These are phyloP conservation scores for Daldinia caldariorum DNA, from an alignment of 495 filamentous ascomycete species.

Conservation along the genomic window DNA sequence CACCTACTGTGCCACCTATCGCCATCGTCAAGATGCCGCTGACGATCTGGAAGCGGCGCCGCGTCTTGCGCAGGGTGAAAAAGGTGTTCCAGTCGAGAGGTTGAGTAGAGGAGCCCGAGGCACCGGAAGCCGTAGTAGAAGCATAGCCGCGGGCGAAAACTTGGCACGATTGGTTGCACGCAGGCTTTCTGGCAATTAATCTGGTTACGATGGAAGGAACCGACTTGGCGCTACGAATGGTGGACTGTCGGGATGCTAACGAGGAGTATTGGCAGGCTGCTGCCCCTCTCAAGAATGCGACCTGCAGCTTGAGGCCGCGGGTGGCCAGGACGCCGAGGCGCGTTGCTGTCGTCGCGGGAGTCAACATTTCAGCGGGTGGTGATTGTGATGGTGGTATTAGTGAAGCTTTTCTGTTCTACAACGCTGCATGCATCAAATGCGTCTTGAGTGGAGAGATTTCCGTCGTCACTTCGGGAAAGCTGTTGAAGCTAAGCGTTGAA, in stretches of 20 bases:
- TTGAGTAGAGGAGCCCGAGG: slow-evolving; percentile 44
- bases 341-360: slow-evolving; percentile 42
- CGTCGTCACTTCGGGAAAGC: slow-evolving; percentile 6
- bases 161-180: slow-evolving; percentile 34
- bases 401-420: slow-evolving; percentile 1
- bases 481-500: slow-evolving; percentile 30
- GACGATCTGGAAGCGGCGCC: slow-evolving; percentile 81
- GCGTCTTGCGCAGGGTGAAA: slow-evolving; percentile 85
- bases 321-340: slow-evolving; percentile 42
- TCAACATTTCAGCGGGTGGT: slow-evolving; percentile 41
- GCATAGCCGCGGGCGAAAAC: slow-evolving; percentile 49
- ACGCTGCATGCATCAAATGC: slow-evolving; percentile 14
- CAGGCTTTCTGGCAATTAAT: slow-evolving; percentile 26
- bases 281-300: slow-evolving; percentile 42
- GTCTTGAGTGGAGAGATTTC: slow-evolving; percentile 18
- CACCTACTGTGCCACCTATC: slow-evolving; percentile 67
- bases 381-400: not conserved
- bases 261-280: slow-evolving; percentile 44
- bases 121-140: slow-evolving; percentile 50
- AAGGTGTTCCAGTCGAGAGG: slow-evolving; percentile 90
- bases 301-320: slow-evolving; percentile 44
- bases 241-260: slow-evolving; percentile 38
- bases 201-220: slow-evolving; percentile 31
- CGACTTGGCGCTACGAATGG: slow-evolving; percentile 27
- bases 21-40: slow-evolving; percentile 73